Evolutionary conservation across 2,329 filamentous ascomycete genomes (phyloP), one percentile per base, ranked within the genome.

Genomic region (Reticulascus tulasneorum): DNA sequence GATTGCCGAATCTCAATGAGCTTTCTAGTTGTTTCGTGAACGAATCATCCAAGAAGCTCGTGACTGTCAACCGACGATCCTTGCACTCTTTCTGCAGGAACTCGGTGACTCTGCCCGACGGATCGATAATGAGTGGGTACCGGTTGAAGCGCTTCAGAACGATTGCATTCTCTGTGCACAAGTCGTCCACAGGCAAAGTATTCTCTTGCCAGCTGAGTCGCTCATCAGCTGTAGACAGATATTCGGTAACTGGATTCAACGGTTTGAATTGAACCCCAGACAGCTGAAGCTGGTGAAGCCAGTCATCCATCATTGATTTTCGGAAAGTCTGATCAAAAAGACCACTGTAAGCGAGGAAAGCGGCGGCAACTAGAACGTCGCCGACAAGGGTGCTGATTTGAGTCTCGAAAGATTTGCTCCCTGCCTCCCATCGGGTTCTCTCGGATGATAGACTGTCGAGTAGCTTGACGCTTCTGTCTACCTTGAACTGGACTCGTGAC

Each of bases 1-100:
- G 91, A 56, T 98, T 98, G 55, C 93, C 93, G 64, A 98, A 98
- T 56, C 93, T 87, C 44, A 98, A 73, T 13, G 93, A 93, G 55
- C 90, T 97, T 66, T 98, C 93, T 12, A 98, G 73, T 59, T 98
- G 93, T 64, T 98, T 98, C 44, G 93, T 93, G 59, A 98, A 98
- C 0, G 88, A 94, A 57, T 95, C 91, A 55, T 98, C 94, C 57
- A 98, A 64, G 77, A 98, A 98, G 63, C 93, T 97, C 1, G 93
- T 98, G 33, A 98, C 87, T 0, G 91, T 98, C 41, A 98, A 78
- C 34, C 90, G 87, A 38, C 91, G 82, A 35, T 95, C 89, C 57
- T 91, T 91, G 73, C 84, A 93, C 64, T 97, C 88, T 55, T 90
- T 91, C 62, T 94, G 86, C 54, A 98, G 61, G 69, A 97, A 98